Evolutionary conservation across 768 basidiomycete species (phyloP).

Genomic region (Kwoniella pini): DNA sequence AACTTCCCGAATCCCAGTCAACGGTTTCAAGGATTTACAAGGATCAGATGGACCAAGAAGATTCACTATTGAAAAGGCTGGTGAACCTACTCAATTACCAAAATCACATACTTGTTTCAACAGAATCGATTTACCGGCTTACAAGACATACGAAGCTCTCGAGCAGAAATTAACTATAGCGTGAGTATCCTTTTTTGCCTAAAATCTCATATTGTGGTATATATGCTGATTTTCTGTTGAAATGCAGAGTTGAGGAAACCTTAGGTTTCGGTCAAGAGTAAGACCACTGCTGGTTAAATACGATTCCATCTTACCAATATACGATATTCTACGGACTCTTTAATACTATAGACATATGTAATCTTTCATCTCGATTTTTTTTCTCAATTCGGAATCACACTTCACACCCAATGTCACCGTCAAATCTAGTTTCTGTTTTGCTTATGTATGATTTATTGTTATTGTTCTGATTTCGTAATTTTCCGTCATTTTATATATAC

Average conservation of each 20-base stretch:
- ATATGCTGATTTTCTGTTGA: slow-evolving; percentile 45
- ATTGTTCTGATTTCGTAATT: no score
- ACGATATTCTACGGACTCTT: background rate
- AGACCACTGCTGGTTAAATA: background rate
- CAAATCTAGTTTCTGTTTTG: no score
- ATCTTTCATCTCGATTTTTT: background rate
- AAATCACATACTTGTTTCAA: slow-evolving; percentile 99
- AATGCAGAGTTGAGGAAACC: slow-evolving; percentile 66
- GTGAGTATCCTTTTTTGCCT: slow-evolving; percentile 54
- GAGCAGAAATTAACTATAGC: slow-evolving; percentile 88
- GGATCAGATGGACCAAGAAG: slow-evolving; percentile 93
- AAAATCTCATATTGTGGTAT: background rate
- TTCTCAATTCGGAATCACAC: no score
- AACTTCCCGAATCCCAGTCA: slow-evolving; percentile 78
- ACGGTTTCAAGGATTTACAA: slow-evolving; percentile 97
- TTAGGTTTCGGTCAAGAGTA: slow-evolving; percentile 93
- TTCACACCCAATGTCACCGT: no score
- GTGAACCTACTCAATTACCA: slow-evolving; percentile 91
- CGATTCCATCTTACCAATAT: background rate
- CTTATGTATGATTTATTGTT: no score
- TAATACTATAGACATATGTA: slow-evolving; percentile 4
- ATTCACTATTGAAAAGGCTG: slow-evolving; percentile 98
- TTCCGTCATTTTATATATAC: no score
- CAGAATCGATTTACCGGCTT: slow-evolving; percentile 82
- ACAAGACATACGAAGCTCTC: slow-evolving; percentile 89